phyloP scores from a whole-genome alignment of 495 filamentous ascomycete species.

The Copromyces sp. region DNA sequence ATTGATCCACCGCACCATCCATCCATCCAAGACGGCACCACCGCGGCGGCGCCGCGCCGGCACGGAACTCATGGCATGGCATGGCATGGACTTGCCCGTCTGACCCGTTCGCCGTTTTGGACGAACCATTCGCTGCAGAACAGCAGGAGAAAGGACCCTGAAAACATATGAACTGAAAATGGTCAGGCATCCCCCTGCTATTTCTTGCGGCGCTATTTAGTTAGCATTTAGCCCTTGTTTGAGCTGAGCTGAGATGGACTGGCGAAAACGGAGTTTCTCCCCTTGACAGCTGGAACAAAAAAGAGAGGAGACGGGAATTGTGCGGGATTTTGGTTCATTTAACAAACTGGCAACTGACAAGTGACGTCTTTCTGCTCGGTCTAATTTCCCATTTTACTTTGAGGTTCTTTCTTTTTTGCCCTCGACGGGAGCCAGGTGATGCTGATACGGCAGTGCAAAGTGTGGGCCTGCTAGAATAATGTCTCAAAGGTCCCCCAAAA shows the following conservation, averaged over 20 bases:
- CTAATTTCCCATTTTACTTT: background rate
- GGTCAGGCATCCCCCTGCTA: background rate
- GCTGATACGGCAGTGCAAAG: background rate
- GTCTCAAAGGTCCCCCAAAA: background rate
- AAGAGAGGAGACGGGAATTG: background rate
- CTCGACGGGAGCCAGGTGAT: background rate
- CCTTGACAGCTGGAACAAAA: background rate
- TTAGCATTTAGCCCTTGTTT: background rate
- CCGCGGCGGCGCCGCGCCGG: background rate
- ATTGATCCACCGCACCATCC: background rate
- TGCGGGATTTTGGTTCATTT: background rate
- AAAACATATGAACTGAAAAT: background rate
- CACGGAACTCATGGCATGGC: background rate
- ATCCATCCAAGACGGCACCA: background rate
- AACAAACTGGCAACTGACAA: background rate
- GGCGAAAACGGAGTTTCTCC: background rate
- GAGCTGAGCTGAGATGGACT: background rate
- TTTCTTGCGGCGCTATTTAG: background rate
- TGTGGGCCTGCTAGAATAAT: background rate
- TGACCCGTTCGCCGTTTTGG: background rate
- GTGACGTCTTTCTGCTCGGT: background rate
- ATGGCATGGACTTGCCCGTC: background rate
- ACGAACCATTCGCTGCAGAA: background rate
- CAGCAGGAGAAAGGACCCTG: background rate
- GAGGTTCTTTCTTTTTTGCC: background rate